Conservation (phyloP, 257 asterid genomes). For the Plantago elongata region DNA sequence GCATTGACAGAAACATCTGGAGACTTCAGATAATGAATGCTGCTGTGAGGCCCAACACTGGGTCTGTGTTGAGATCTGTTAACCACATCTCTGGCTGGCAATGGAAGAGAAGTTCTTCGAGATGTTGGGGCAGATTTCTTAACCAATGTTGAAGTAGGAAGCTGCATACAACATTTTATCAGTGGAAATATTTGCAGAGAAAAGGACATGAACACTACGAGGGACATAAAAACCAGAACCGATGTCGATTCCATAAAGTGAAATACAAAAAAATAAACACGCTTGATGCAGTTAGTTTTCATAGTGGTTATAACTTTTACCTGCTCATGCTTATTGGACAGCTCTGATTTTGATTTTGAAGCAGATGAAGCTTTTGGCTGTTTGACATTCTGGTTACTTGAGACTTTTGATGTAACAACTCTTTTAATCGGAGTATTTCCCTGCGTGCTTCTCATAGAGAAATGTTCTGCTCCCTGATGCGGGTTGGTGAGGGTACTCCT, state of each 20-base stretch:
- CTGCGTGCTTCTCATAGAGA: constrained; percentile 45
- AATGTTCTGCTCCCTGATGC: constrained; percentile 30
- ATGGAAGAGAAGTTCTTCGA: constrained; percentile 74
- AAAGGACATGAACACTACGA: neutral
- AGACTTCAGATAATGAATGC: constrained; percentile 44
- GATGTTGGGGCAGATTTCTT: constrained; percentile 47
- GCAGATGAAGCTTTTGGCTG: constrained; percentile 39
- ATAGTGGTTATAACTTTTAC: constrained; percentile 51
- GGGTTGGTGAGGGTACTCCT: constrained; percentile 26
- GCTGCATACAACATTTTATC: constrained; percentile 35
- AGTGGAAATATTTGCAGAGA: constrained; percentile 13
- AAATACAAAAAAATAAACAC: too few species aligned
- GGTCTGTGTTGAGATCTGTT: constrained; percentile 34
- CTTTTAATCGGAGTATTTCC: constrained; percentile 45
- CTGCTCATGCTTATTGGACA: constrained; percentile 51
- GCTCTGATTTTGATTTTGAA: constrained; percentile 44
- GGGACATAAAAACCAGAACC: too few species aligned
- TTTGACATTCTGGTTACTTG: constrained; percentile 35
- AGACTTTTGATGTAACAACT: constrained; percentile 47
- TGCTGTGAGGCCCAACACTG: constrained; percentile 29
- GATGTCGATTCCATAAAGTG: too few species aligned
- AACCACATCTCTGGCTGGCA: constrained; percentile 39
- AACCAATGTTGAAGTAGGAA: constrained; percentile 41
- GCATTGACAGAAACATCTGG: constrained; percentile 77
- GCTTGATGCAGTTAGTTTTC: too few species aligned